A percentile compares a stretch with the other conserved stretches of the same genome.
Conservation (phyloP, 139 green algal genomes). For the Edaphochlamys debaryana region DNA sequence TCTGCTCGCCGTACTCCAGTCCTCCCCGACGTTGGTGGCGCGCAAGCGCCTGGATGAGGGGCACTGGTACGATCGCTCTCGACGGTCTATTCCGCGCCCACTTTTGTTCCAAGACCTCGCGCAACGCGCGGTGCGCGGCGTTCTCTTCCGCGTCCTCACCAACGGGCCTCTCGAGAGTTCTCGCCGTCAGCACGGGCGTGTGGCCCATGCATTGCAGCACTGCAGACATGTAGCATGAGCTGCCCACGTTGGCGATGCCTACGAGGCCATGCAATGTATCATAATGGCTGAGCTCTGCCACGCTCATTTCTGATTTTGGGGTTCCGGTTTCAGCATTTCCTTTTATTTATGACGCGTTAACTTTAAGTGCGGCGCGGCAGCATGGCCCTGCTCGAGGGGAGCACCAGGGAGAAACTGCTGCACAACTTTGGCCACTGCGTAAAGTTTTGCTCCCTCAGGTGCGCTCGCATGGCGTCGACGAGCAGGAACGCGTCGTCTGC, state of each 20-base stretch:
- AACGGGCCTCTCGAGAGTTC: too few species aligned
- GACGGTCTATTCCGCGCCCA: too few species aligned
- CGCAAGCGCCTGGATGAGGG: not conserved
- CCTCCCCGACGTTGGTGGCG: not conserved
- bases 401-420: not conserved
- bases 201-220: not conserved
- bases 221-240: not conserved
- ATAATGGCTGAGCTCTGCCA: too few species aligned
- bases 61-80: too few species aligned
- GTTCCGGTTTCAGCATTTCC: too few species aligned
- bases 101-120: too few species aligned
- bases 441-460: not conserved
- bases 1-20: not conserved
- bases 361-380: too few species aligned
- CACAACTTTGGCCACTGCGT: not conserved
- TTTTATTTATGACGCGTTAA: too few species aligned
- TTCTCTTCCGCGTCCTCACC: too few species aligned
- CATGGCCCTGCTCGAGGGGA: too few species aligned
- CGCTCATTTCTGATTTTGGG: too few species aligned
- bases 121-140: too few species aligned
- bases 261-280: not conserved
- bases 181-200: not conserved
- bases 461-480: not conserved
- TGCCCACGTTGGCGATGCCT: not conserved
- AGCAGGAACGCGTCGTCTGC: not conserved